Evolutionary conservation across 805 yeast genomes (phyloP).

Genomic region (Torulaspora franciscae): DNA sequence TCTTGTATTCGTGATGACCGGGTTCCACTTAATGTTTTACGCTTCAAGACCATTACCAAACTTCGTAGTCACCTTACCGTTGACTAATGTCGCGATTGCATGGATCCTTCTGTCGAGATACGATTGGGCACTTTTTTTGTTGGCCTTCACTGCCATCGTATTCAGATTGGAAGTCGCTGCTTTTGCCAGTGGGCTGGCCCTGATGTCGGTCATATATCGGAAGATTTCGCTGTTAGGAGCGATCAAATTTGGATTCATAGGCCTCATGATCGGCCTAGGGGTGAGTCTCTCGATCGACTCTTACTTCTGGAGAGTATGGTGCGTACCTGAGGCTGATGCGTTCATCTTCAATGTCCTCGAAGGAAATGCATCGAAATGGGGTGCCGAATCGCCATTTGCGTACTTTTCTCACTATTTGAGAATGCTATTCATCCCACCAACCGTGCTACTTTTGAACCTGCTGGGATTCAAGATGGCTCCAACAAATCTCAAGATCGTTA

Average conservation of each 20-base stretch:
- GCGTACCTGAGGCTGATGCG: constrained; percentile 73
- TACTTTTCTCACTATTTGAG: constrained; percentile 50
- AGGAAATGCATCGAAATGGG: constrained; percentile 79
- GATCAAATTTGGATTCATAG: constrained; percentile 41
- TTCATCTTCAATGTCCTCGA: constrained; percentile 70
- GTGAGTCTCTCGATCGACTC: constrained; percentile 55
- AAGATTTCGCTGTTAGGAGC: constrained; percentile 43
- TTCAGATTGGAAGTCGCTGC: constrained; percentile 70
- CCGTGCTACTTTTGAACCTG: constrained; percentile 39
- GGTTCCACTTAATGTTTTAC: constrained; percentile 78
- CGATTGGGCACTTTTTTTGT: constrained; percentile 45
- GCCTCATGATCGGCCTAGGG: constrained; percentile 46
- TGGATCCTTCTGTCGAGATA: constrained; percentile 47
- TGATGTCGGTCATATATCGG: constrained; percentile 43
- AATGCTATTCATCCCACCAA: constrained; percentile 45
- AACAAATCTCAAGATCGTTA: constrained; percentile 41
- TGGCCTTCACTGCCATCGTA: constrained; percentile 59
- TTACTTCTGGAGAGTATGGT: constrained; percentile 59
- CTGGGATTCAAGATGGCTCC: constrained; percentile 39
- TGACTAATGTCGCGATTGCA: constrained; percentile 53
- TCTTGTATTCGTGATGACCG: constrained; percentile 52
- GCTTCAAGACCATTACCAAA: constrained; percentile 87
- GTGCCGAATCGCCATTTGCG: constrained; percentile 65
- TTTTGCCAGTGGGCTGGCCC: constrained; percentile 46
- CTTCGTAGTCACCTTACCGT: constrained; percentile 68